Conservation (phyloP, 2,329 filamentous ascomycete species). For the Paecilomyces niveus region DNA sequence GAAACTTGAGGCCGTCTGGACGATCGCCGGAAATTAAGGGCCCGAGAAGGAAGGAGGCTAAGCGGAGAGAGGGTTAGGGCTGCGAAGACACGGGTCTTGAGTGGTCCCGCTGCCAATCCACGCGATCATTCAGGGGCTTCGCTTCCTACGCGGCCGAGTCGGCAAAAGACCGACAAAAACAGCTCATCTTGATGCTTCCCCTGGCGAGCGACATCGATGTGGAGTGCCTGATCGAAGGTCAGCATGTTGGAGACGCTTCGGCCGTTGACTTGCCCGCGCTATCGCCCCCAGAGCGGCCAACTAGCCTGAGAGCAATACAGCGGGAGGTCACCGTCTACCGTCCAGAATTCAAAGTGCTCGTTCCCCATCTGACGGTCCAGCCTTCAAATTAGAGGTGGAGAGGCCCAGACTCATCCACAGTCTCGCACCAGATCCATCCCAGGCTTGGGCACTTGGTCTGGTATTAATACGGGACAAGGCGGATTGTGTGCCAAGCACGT, state of each 20-base stretch:
- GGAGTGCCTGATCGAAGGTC: background rate
- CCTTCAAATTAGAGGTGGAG: background rate
- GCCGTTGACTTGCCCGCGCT: background rate
- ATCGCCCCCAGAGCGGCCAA: background rate
- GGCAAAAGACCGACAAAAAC: background rate
- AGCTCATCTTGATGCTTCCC: background rate
- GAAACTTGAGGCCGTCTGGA: background rate
- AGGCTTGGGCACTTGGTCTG: background rate
- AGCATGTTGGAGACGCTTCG: background rate
- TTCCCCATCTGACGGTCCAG: background rate
- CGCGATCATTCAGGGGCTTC: background rate
- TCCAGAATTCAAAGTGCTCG: background rate
- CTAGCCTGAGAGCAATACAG: background rate
- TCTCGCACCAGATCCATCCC: background rate
- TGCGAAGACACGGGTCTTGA: background rate
- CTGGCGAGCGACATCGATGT: no score
- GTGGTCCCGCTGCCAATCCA: background rate
- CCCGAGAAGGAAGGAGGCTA: background rate
- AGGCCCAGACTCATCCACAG: background rate
- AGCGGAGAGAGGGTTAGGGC: background rate
- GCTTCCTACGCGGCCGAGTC: background rate
- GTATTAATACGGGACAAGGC: background rate
- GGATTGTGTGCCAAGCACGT: background rate
- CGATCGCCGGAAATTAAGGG: background rate
- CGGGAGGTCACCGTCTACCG: background rate